Evolutionary conservation across 2,329 filamentous ascomycete genomes (phyloP).

Genomic region (Pseudogymnoascus sp.): DNA sequence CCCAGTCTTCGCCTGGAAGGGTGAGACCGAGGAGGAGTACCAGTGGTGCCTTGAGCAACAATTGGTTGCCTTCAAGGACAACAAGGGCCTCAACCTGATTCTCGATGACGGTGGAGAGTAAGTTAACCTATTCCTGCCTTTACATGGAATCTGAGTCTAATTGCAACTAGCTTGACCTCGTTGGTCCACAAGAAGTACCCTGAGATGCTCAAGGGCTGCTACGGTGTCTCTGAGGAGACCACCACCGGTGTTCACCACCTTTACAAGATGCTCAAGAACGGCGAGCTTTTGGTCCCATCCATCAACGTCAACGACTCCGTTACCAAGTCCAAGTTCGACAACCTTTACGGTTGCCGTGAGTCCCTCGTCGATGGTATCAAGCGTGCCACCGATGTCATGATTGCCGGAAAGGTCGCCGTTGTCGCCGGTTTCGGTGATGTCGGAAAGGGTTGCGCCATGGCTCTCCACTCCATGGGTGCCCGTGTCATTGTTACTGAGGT

Average conservation of each 20-base stretch:
- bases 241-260: constrained; percentile 99
- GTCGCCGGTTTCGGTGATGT: constrained; percentile 98
- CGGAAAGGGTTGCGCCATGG: constrained; percentile 95
- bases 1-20: constrained; percentile 72
- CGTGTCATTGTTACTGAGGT: constrained; percentile 95
- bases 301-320: constrained; percentile 99
- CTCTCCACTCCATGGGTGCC: constrained; percentile 94
- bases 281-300: constrained; percentile 81
- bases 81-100: constrained; percentile 95
- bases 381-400: constrained; percentile 99
- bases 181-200: constrained; percentile 98
- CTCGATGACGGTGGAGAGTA: constrained; percentile 92
- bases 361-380: constrained; percentile 99
- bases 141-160: neutral
- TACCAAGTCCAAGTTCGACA: constrained; percentile 99
- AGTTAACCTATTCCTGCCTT: neutral
- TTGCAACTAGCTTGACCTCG: constrained; percentile 59
- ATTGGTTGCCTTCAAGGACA: constrained; percentile 91
- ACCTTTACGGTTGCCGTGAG: constrained; percentile 98
- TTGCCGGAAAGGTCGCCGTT: constrained; percentile 96
- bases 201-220: constrained; percentile 97
- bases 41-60: constrained; percentile 99
- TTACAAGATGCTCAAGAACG: constrained; percentile 94
- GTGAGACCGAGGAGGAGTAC: constrained; percentile 98
- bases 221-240: constrained; percentile 97